Percentiles rank a stretch among this genome's conserved stretches.
These are phyloP conservation scores for Apiospora rasikravindrae DNA, from an alignment of 2,329 filamentous ascomycete genomes.

Conservation along the genomic window DNA sequence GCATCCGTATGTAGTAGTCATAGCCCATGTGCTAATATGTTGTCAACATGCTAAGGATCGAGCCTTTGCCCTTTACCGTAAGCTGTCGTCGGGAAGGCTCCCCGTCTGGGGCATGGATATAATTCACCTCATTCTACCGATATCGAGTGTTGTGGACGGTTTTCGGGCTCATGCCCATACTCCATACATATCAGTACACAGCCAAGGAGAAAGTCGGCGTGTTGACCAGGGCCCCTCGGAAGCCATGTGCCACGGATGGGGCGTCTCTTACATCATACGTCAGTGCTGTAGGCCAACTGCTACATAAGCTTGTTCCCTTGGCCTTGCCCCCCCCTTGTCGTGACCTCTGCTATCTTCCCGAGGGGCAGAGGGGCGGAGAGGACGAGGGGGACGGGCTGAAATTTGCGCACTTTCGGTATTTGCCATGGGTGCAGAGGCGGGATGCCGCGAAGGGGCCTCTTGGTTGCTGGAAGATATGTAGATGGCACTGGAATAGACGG, in stretches of 20 bases:
- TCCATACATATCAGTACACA: neutral
- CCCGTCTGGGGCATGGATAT: neutral
- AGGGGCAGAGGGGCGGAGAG: too few species aligned
- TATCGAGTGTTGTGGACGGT: neutral
- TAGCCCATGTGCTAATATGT: neutral
- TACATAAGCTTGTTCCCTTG: conserved; percentile 5
- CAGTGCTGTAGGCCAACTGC: conserved; percentile 10
- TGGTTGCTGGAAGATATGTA: neutral
- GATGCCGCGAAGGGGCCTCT: neutral
- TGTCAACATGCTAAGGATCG: neutral
- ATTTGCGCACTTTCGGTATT: neutral
- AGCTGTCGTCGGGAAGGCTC: neutral
- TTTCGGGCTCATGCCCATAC: neutral
- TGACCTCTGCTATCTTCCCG: neutral
- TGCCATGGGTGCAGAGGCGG: neutral
- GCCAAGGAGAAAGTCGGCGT: conserved; percentile 4
- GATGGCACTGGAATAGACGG: neutral
- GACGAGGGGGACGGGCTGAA: neutral
- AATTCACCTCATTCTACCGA: neutral
- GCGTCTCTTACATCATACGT: conserved; percentile 15
- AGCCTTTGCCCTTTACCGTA: neutral
- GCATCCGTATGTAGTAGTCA: too few species aligned
- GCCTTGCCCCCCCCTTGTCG: neutral
- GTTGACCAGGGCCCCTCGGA: conserved; percentile 10
- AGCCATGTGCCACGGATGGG: conserved; percentile 13